phyloP scores from a whole-genome alignment of 257 asterid species.

The Penstemon barbatus region DNA sequence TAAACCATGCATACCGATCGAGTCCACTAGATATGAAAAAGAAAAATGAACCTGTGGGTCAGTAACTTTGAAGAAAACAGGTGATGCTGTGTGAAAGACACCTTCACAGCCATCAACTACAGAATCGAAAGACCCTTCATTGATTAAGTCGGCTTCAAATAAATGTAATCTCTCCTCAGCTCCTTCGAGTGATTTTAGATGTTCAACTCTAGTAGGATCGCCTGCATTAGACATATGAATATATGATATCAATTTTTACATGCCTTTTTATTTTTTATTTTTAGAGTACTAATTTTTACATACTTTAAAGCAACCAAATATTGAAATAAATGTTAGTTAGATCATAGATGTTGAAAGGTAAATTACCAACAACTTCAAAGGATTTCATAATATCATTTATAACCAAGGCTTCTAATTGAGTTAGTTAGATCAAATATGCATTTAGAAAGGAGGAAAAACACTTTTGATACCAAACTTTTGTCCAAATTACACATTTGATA shows the following conservation, averaged over 20 bases:
- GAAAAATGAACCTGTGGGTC: constrained; percentile 44
- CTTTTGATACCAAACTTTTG: too few relatives aligned
- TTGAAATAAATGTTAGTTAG: background rate
- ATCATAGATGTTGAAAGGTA: background rate
- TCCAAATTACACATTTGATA: too few relatives aligned
- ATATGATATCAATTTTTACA: background rate
- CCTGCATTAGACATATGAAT: constrained; percentile 28
- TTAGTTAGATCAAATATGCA: background rate
- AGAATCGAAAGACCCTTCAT: constrained; percentile 56
- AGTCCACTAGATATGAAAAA: background rate
- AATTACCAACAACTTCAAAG: too few relatives aligned
- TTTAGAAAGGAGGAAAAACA: background rate
- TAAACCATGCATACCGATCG: background rate
- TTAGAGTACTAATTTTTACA: too few relatives aligned
- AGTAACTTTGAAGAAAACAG: constrained; percentile 33
- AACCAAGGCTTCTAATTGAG: background rate
- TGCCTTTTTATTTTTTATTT: too few relatives aligned
- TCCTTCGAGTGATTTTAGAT: constrained; percentile 56
- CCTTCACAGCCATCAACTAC: constrained; percentile 58
- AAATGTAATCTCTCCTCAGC: constrained; percentile 53
- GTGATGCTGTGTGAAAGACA: constrained; percentile 68
- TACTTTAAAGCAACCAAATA: too few relatives aligned
- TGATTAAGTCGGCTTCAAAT: constrained; percentile 45
- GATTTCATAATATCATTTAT: too few relatives aligned
- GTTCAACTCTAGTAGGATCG: constrained; percentile 48